Conservation (phyloP, 495 filamentous ascomycete genomes). For the Hyaloscypha bicolor region DNA sequence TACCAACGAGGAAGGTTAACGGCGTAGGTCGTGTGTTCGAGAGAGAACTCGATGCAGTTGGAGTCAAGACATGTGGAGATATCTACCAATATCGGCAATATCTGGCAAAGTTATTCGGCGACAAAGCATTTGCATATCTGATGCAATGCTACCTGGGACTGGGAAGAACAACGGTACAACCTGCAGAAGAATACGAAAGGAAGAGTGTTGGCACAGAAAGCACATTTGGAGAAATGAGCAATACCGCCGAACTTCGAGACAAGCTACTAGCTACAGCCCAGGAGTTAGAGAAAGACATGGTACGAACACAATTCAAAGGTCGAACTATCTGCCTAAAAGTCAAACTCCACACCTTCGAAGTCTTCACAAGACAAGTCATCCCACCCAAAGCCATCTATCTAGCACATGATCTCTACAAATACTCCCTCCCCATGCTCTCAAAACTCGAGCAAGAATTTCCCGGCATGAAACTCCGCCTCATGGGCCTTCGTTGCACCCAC, state of each 20-base stretch:
- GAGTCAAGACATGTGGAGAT: slow-evolving; percentile 87
- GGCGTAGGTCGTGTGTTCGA: slow-evolving; percentile 93
- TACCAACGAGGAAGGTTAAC: slow-evolving; percentile 89
- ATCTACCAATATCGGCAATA: slow-evolving; percentile 76
- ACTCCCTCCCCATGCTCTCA: slow-evolving; percentile 76
- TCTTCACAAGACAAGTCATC: slow-evolving; percentile 78
- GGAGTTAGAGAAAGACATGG: slow-evolving; percentile 86
- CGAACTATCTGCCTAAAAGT: slow-evolving; percentile 89
- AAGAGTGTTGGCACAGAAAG: slow-evolving; percentile 94
- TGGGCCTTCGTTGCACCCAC: slow-evolving; percentile 87
- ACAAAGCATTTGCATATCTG: slow-evolving; percentile 88
- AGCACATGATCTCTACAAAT: slow-evolving; percentile 83
- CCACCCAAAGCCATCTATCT: slow-evolving; percentile 69
- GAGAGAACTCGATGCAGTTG: slow-evolving; percentile 85
- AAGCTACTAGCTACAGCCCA: slow-evolving; percentile 81
- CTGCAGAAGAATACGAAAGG: slow-evolving; percentile 85
- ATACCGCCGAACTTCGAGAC: slow-evolving; percentile 65
- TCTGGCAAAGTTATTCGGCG: slow-evolving; percentile 77
- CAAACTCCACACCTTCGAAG: slow-evolving; percentile 93
- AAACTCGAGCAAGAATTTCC: slow-evolving; percentile 88
- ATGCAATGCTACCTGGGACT: slow-evolving; percentile 83
- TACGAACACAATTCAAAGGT: slow-evolving; percentile 80
- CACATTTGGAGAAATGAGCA: slow-evolving; percentile 83
- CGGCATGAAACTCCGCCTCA: slow-evolving; percentile 76
- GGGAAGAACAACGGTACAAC: slow-evolving; percentile 84